Evolutionary conservation across 352 stramenopile species (phyloP).

Genomic region (Pythium rishiriense): DNA sequence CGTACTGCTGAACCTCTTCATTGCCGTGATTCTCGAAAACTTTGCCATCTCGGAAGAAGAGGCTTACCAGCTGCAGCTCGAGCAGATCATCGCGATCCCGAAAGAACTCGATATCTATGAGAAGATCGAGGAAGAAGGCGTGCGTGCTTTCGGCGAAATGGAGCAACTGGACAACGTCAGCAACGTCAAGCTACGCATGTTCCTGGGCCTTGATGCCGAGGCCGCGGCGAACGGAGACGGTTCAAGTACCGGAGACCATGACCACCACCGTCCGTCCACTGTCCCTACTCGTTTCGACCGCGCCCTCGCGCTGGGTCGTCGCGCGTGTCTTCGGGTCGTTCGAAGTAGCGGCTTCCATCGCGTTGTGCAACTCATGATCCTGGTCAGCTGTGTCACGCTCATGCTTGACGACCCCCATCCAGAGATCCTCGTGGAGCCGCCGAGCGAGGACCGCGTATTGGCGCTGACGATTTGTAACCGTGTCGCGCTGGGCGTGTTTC

Average conservation of each 20-base stretch:
- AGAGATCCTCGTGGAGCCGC: constrained; percentile 48
- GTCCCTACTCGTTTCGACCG: neutral
- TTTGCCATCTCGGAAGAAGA: constrained; percentile 82
- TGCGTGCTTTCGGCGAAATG: constrained; percentile 76
- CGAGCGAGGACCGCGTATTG: constrained; percentile 33
- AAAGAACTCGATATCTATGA: constrained; percentile 84
- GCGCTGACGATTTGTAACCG: constrained; percentile 44
- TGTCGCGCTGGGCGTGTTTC: constrained; percentile 50
- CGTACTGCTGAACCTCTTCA: constrained; percentile 82
- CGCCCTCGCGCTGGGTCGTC: constrained; percentile 3
- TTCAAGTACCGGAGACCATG: neutral
- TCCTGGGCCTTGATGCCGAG: constrained; percentile 58
- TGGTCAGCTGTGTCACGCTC: constrained; percentile 68
- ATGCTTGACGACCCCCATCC: constrained; percentile 75
- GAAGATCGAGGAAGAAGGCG: constrained; percentile 77
- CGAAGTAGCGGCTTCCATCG: constrained; percentile 50
- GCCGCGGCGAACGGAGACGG: neutral
- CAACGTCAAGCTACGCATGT: constrained; percentile 79
- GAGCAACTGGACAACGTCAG: constrained; percentile 79
- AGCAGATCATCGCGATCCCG: constrained; percentile 79
- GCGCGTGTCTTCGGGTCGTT: constrained; percentile 33
- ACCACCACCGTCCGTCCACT: neutral
- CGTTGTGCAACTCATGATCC: constrained; percentile 66
- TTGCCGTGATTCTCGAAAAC: constrained; percentile 83
- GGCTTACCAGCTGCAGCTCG: constrained; percentile 79